phyloP scores from a whole-genome alignment of 257 asterid species.

The Ligustrum vulgare region DNA sequence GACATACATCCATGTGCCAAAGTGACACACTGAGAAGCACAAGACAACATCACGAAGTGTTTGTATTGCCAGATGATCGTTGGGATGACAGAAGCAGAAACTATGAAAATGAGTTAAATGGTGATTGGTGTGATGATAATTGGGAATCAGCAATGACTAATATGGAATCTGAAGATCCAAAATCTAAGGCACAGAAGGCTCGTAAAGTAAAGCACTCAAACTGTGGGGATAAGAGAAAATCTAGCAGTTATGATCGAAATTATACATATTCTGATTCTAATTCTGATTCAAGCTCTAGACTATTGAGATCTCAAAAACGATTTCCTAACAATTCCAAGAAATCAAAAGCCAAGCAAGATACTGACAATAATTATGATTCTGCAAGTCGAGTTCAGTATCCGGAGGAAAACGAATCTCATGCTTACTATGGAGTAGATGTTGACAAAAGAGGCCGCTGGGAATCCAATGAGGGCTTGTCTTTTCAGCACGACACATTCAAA shows the following conservation, averaged over 20 bases:
- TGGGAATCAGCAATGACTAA: conserved; percentile 29
- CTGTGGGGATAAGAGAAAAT: conserved; percentile 21
- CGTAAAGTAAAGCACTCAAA: conserved; percentile 19
- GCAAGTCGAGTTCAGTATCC: conserved; percentile 1
- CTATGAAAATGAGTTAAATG: conserved; percentile 25
- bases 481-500: conserved; percentile 7
- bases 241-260: conserved; percentile 17
- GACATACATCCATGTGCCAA: conserved; percentile 2
- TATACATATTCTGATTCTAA: conserved; percentile 19
- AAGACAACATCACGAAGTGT: conserved; percentile 19
- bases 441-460: conserved; percentile 63
- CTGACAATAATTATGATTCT: conserved; percentile 24
- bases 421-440: conserved; percentile 27
- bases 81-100: conserved; percentile 31
- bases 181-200: conserved; percentile 14
- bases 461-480: conserved; percentile 31
- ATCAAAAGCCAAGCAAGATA: conserved; percentile 32
- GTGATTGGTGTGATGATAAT: conserved; percentile 34
- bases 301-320: conserved; percentile 16
- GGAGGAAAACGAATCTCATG: conserved; percentile 14
- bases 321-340: conserved; percentile 8
- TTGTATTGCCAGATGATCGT: conserved; percentile 38
- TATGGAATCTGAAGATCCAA: conserved; percentile 32
- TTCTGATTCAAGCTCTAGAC: conserved; percentile 28
- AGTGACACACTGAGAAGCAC: conserved; percentile 11